phyloP scores from a whole-genome alignment of 768 basidiomycete species.

The Mycena galericulata region DNA sequence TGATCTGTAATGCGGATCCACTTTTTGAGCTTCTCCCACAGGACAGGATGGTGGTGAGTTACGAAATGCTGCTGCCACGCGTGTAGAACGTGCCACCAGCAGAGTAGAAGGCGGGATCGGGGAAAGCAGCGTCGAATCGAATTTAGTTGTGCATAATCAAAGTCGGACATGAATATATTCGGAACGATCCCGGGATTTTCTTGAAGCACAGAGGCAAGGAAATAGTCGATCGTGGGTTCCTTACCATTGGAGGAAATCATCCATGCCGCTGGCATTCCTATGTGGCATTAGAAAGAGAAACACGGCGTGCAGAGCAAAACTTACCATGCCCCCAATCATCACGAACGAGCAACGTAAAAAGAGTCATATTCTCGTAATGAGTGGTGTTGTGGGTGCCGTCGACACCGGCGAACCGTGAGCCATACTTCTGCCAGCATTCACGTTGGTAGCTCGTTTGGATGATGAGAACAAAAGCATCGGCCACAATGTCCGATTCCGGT shows the following conservation, averaged over 20 bases:
- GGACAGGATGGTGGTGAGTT: neutral
- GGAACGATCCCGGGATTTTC: slow-evolving; percentile 7
- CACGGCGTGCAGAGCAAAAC: neutral
- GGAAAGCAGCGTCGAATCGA: slow-evolving; percentile 11
- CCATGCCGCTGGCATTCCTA: slow-evolving; percentile 17
- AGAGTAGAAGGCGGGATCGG: slow-evolving; percentile 1
- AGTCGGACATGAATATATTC: slow-evolving; percentile 14
- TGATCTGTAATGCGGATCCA: neutral
- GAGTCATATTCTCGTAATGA: too few species aligned
- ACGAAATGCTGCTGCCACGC: slow-evolving; percentile 25
- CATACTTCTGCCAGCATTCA: too few species aligned
- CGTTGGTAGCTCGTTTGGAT: slow-evolving; percentile 25
- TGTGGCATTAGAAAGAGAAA: neutral
- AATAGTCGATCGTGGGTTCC: slow-evolving; percentile 14
- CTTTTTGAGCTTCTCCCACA: neutral
- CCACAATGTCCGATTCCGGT: neutral
- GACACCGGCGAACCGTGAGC: too few species aligned
- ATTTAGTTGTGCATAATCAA: slow-evolving; percentile 21
- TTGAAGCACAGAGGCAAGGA: neutral
- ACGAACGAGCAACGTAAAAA: too few species aligned
- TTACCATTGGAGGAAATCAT: slow-evolving; percentile 20
- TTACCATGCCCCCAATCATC: neutral
- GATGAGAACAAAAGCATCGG: slow-evolving; percentile 17
- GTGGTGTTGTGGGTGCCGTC: too few species aligned
- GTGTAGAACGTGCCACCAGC: slow-evolving; percentile 28